Percentiles rank a stretch among this genome's conserved stretches.
Conservation (phyloP, 306 rosid genomes). For the Rosa rugosa region DNA sequence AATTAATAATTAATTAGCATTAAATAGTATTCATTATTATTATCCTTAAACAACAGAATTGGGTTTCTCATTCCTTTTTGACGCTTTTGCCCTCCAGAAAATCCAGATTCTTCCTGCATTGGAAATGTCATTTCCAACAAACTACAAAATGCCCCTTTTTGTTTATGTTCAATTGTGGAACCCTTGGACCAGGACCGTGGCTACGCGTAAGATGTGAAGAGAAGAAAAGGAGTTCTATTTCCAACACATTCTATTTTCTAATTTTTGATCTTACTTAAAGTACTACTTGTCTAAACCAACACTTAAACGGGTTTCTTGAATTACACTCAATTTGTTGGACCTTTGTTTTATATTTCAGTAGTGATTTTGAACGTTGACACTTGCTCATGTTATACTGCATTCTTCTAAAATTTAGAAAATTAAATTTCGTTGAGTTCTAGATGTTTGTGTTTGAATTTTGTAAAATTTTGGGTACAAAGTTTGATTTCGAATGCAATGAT, state of each 20-base stretch:
- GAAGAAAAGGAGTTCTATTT: not conserved
- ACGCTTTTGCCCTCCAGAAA: constrained; percentile 33
- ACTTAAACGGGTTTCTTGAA: not conserved
- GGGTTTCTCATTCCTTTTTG: not conserved
- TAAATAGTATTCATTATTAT: constrained; percentile 36
- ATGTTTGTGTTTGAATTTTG: too few relatives aligned
- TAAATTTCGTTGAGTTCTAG: not conserved
- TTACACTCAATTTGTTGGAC: not conserved
- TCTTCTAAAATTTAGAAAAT: not conserved
- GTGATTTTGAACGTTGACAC: not conserved
- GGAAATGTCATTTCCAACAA: not conserved
- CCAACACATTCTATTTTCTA: not conserved
- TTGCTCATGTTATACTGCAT: not conserved
- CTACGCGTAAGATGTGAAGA: not conserved
- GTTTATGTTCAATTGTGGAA: not conserved
- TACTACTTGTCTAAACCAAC: not conserved
- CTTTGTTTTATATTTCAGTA: not conserved
- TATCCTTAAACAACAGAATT: constrained; percentile 18
- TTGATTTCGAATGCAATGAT: not conserved
- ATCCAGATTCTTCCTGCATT: not conserved
- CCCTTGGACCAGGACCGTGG: not conserved
- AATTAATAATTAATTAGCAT: constrained; percentile 36
- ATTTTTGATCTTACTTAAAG: not conserved
- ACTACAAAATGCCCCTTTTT: constrained; percentile 1
- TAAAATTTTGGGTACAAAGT: not conserved